These are phyloP conservation scores for Boletus bicolor DNA, from an alignment of 768 basidiomycete genomes.

Conservation along the genomic window DNA sequence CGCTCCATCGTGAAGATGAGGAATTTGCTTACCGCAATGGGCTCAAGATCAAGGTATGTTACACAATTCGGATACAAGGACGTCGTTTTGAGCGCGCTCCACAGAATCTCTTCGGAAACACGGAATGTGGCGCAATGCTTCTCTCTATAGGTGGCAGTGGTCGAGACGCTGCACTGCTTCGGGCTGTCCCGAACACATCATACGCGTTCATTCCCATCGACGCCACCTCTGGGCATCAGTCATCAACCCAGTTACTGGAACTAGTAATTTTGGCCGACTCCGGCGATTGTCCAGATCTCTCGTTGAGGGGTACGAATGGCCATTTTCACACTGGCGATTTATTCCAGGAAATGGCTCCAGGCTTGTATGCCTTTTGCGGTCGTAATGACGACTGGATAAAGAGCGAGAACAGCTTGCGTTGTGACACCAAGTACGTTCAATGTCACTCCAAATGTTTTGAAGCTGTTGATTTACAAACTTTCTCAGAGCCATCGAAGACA, in stretches of 20 bases:
- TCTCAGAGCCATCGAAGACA: constrained; percentile 70
- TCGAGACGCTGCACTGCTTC: constrained; percentile 49
- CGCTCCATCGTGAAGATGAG: constrained; percentile 65
- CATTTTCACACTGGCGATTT: constrained; percentile 80
- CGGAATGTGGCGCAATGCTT: constrained; percentile 75
- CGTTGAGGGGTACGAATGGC: constrained; percentile 59
- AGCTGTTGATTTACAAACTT: constrained; percentile 6
- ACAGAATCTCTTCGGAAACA: constrained; percentile 79
- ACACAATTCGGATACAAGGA: constrained; percentile 8
- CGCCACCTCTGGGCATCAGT: constrained; percentile 44
- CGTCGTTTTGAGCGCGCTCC: constrained; percentile 20
- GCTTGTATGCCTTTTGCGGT: constrained; percentile 62
- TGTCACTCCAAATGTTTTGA: not conserved
- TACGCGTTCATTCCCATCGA: constrained; percentile 67
- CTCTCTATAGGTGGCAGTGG: constrained; percentile 54
- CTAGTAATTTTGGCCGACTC: constrained; percentile 68
- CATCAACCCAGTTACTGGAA: constrained; percentile 58
- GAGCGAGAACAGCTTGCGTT: constrained; percentile 71
- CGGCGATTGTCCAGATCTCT: constrained; percentile 61
- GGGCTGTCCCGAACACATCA: constrained; percentile 55
- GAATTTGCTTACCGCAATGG: constrained; percentile 65
- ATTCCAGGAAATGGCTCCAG: constrained; percentile 61
- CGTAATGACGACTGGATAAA: constrained; percentile 87
- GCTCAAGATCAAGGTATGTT: constrained; percentile 58
- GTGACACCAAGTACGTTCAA: constrained; percentile 61